Conservation (phyloP, 1,284 basidiomycete genomes). For the Ganoderma meredithae region DNA sequence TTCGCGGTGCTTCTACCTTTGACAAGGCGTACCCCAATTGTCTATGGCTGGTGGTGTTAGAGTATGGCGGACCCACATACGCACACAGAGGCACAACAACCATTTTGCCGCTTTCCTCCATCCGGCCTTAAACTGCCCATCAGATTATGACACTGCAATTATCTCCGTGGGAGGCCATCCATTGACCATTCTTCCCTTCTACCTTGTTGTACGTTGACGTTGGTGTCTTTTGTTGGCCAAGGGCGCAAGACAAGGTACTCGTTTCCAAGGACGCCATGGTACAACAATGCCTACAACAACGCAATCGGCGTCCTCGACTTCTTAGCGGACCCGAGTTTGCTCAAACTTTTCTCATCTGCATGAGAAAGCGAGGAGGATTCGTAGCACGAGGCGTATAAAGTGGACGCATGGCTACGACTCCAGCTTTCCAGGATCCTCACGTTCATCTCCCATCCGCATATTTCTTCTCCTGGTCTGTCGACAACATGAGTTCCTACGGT, state of each 20-base stretch:
- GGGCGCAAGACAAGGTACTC: conserved; percentile 9
- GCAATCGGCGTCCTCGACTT: not conserved
- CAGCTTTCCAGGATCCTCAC: conserved; percentile 13
- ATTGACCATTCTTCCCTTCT: conserved; percentile 5
- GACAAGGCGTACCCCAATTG: not conserved
- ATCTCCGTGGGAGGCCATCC: not conserved
- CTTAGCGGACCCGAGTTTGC: not conserved
- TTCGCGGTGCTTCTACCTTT: not conserved
- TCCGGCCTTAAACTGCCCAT: conserved; percentile 16
- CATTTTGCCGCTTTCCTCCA: conserved; percentile 4
- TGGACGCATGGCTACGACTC: not conserved
- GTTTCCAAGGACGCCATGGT: conserved; percentile 13
- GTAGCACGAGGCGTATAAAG: conserved; percentile 21
- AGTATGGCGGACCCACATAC: conserved; percentile 19
- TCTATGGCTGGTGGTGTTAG: not conserved
- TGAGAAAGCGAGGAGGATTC: not conserved
- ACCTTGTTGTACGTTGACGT: conserved; percentile 11
- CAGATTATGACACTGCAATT: conserved; percentile 15
- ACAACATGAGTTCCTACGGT: conserved; percentile 18
- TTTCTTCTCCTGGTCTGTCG: conserved; percentile 13
- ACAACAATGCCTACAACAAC: conserved; percentile 17
- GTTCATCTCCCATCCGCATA: conserved; percentile 13
- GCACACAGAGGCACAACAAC: conserved; percentile 15
- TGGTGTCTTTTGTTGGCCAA: conserved; percentile 7
- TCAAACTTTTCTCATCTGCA: not conserved